Base-by-base conservation (phyloP, 2,329 filamentous ascomycete species). In the Calonectria hawksworthii region DNA sequence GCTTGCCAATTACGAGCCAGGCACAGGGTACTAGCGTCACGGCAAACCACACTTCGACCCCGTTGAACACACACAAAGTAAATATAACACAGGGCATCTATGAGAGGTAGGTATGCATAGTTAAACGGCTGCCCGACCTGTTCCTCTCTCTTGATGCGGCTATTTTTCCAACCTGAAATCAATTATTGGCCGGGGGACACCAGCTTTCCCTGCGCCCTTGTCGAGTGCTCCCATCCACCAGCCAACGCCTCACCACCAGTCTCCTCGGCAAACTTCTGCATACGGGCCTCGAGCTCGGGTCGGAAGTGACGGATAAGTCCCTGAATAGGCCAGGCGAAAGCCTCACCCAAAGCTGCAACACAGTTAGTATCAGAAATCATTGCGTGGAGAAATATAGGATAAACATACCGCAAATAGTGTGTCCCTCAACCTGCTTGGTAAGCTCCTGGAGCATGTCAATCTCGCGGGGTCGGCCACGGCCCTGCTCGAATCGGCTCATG, bases 371-470 rank as follows among this genome's bases (percentile, higher is more conserved):
- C 79, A n/a, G 11, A 16, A 44, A 26, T 14, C 63, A 28, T 18
- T 51, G 14, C 41, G 1, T 8, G 14, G n/a, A 50, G 3, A 63
- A 7, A 2, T 47, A 16, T 18, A 4, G 26, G 6, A 6, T 6
- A 56, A 72, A 89, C 92, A 84, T 91, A 94, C 93, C 97, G 87
- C 97, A 99, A 83, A 99, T 99, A 63, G 97, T 99, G 90, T 99
- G 97, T 14, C 97, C 97, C 89, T 99, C 97, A 76, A 99, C 97
- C 88, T 99, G 97, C 91, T 99, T 99, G 77, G 97, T 99, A 81
- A 99, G 89, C 90, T 99, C 97, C 89, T 98, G 97, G 80, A 99
- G 92, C 97, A 99, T 99, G 86, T 99, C 97, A 85, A 99, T 99
- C 88, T 99, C 97, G 75, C 97, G 92, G 86, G 94, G 93, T 76